phyloP scores from a whole-genome alignment of 148 eudicot species.

The Rhododendron ferrugineum region DNA sequence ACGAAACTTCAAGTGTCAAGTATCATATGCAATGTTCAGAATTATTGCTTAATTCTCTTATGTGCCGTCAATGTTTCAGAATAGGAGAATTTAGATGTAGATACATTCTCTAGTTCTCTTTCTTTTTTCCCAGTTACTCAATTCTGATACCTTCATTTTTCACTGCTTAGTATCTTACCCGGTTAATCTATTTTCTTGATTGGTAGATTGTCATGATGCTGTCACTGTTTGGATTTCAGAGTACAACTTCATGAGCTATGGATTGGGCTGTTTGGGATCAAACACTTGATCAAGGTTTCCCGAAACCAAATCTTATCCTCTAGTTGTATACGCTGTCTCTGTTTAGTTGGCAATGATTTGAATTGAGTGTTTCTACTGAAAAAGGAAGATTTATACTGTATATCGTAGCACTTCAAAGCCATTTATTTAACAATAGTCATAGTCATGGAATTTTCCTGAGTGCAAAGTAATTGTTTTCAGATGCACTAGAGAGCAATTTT shows the following conservation, averaged over 20 bases:
- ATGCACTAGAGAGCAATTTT: slow-evolving; percentile 16
- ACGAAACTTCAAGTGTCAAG: neutral
- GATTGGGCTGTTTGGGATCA: slow-evolving; percentile 47
- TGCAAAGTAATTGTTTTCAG: slow-evolving; percentile 11
- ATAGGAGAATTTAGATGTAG: neutral
- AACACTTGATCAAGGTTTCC: slow-evolving; percentile 28
- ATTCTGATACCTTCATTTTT: neutral
- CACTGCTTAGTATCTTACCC: neutral
- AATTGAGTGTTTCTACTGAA: neutral
- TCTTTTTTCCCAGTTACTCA: neutral
- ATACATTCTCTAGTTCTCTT: neutral
- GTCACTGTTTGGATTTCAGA: slow-evolving; percentile 17
- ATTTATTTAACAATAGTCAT: neutral
- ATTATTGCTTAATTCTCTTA: neutral
- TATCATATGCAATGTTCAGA: neutral
- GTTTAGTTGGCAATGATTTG: neutral
- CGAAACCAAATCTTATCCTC: neutral
- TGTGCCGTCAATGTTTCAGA: neutral
- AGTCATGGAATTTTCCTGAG: neutral
- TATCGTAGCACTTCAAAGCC: neutral
- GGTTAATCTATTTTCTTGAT: neutral
- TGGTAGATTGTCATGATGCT: slow-evolving; percentile 13
- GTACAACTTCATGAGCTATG: slow-evolving; percentile 30
- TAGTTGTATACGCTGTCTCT: slow-evolving; percentile 1
- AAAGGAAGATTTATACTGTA: neutral